A percentile compares a stretch with the other conserved stretches of the same genome.
These are phyloP conservation scores for Neocucurbitaria cava DNA, from an alignment of 2,329 filamentous ascomycete genomes.

Conservation along the genomic window DNA sequence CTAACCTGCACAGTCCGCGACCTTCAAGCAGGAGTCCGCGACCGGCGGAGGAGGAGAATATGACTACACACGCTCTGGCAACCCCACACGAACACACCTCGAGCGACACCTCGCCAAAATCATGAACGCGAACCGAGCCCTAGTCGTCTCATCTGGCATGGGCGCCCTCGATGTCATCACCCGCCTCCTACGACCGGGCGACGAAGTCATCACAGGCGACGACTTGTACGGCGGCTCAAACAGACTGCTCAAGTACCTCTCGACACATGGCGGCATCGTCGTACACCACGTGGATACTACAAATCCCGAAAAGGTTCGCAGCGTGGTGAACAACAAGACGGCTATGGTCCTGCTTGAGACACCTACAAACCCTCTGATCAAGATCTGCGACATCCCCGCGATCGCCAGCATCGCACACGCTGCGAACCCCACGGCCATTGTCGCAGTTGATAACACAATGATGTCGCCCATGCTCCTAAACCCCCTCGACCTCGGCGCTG, in stretches of 20 bases:
- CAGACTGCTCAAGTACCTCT: constrained; percentile 89
- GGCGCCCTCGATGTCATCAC: constrained; percentile 96
- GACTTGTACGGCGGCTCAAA: constrained; percentile 97
- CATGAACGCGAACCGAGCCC: constrained; percentile 90
- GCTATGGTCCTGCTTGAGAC: constrained; percentile 96
- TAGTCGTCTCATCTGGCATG: constrained; percentile 97
- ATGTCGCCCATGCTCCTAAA: constrained; percentile 93
- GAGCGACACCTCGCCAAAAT: constrained; percentile 98
- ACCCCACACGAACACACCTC: constrained; percentile 93
- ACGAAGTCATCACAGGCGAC: constrained; percentile 96
- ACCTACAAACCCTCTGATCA: constrained; percentile 97
- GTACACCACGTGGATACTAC: constrained; percentile 98
- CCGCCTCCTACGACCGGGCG: constrained; percentile 84
- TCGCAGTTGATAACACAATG: constrained; percentile 99
- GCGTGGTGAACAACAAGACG: constrained; percentile 78
- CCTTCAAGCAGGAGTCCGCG: constrained; percentile 91
- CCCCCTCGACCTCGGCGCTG: constrained; percentile 90
- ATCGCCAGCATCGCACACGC: constrained; percentile 81
- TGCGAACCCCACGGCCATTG: constrained; percentile 77
- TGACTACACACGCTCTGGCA: constrained; percentile 97
- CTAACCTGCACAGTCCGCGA: constrained; percentile 73
- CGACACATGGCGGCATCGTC: constrained; percentile 85
- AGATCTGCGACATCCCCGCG: constrained; percentile 88
- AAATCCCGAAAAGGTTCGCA: constrained; percentile 70
- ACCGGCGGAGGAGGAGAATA: constrained; percentile 84